Evolutionary conservation across 805 yeast species (phyloP), one percentile per base, ranked within the genome.

Genomic region (Ogataea henricii): DNA sequence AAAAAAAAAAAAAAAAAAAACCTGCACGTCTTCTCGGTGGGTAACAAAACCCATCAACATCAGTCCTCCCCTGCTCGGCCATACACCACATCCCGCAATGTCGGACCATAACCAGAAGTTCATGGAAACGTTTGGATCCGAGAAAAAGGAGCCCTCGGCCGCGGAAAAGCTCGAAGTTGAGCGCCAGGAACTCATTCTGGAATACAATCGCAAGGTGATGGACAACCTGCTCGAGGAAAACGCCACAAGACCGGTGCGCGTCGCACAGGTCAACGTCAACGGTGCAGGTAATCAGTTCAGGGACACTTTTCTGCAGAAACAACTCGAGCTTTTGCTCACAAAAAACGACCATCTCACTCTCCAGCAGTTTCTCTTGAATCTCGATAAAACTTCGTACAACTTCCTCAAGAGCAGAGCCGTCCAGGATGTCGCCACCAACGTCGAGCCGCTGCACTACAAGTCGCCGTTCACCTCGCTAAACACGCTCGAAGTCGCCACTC

Each of bases 281-380:
- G 82, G 82, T 20, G 66, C 76, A 5, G 74, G 75, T 25, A 42
- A 40, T 2, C 64, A 65, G 12, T 78, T 75, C 51, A 63, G 86
- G 30, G 70, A 71, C 45, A 27, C 65, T 0, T 82, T 81, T 57
- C 51, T 82, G 3, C 58, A 64, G 12, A 54, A 65, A 4, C 87
- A 81, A 53, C 58, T 82, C 20, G 58, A 62, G 16, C 83, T 85
- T 0, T 58, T 82, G 38, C 57, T 76, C 20, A 54, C 58, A 7
- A 50, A 60, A 21, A 67, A 73, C n/a, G 48, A 49, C 6, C 29
- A 32, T 2, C 52, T 68, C 33, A 77, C 78, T 3, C 60, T 82
- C 20, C 58, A 62, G n/a, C 57, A 67, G 8, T 64, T 79, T 12
- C 56, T 80, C 17, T 33, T 50, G 2, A 65, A 68, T 6, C 62